Conservation (phyloP, 2,329 filamentous ascomycete species). For the Aureobasidium sp. region DNA sequence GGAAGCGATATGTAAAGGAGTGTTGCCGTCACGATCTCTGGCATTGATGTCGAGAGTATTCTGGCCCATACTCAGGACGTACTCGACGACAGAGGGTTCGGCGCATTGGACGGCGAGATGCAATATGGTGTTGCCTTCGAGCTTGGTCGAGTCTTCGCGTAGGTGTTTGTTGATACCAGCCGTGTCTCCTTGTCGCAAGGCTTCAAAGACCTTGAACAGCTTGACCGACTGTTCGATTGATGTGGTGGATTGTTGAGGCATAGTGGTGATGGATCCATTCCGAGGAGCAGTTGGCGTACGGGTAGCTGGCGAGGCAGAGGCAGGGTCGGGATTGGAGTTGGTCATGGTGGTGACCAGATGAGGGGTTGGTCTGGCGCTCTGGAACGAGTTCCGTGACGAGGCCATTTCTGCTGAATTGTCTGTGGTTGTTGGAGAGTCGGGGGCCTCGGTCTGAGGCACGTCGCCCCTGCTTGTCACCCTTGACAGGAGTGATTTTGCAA, state of each 20-base stretch:
- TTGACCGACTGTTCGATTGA: conserved; percentile 84
- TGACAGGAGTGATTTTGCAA: conserved; percentile 46
- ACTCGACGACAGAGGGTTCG: conserved; percentile 85
- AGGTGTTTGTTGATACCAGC: conserved; percentile 82
- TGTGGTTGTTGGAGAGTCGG: not conserved
- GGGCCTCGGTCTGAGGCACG: conserved; percentile 16
- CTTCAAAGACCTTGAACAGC: conserved; percentile 91
- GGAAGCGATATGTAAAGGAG: conserved; percentile 80
- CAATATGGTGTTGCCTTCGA: conserved; percentile 81
- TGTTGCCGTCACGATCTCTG: conserved; percentile 89
- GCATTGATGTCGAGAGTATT: conserved; percentile 68
- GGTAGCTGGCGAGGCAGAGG: not conserved
- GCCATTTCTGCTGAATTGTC: not conserved
- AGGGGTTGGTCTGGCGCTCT: not conserved
- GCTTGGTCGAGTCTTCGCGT: conserved; percentile 39
- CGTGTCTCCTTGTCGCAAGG: conserved; percentile 82
- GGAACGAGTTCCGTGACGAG: not conserved
- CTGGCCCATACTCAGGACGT: conserved; percentile 62
- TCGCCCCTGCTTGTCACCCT: conserved; percentile 42
- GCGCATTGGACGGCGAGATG: conserved; percentile 95
- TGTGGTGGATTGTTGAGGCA: conserved; percentile 15
- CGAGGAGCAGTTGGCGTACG: conserved; percentile 12
- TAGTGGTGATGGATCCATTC: conserved; percentile 22
- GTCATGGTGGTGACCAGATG: conserved; percentile 30
- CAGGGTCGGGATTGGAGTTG: conserved; percentile 15